Base-by-base conservation (phyloP, 1,284 basidiomycete genomes). In the Neotropicomus parvogracilis region DNA sequence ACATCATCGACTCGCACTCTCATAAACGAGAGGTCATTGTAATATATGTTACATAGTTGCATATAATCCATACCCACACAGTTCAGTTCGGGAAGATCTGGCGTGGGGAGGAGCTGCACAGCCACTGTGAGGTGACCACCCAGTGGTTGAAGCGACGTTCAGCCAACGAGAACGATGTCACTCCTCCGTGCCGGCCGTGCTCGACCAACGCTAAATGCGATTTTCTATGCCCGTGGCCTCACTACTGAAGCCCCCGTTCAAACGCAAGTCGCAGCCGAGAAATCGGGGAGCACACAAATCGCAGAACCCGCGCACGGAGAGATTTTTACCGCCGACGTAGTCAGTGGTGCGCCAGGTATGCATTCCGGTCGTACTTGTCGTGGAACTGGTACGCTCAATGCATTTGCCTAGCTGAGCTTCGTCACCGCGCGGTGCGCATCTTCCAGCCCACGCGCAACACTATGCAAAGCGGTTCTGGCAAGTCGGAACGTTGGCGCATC, bases 361-460 rank as follows among this genome's bases (percentile, higher is more conserved):
- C 69, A 16, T 42, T 44, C 33, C 20, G 6, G 11, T 38, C 21
- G 31, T 33, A 12, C 8, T 27, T 21, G 27, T 40, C 13, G 40
- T 14, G 5, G 3, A 21, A 12, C 13, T 6, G n/a, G 32, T 16
- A 39, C 13, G 13, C 27, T 34, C 20, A 54, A 26, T 40, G 35
- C 13, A 21, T 17, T 26, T 41, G 10, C 42, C 4, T 56, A 94
- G 92, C 71, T 57, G 86, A 97, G 68, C 80, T 98, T 52, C 83
- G 82, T 54, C 85, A 92, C 65, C 90, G 95, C 40, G 72, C 81
- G 21, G 95, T 98, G 31, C 84, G 95, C 50, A 94, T 99, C 68
- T 99, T 84, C 75, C 88, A 94, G 65, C 92, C 95, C 1, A 85
- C 94, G 19, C 88, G 92, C 58, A 93, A 92, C 56, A 95, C 95